Percentiles rank a stretch among this genome's conserved stretches.
phyloP scores from a whole-genome alignment of 768 basidiomycete species.

The Gloeostereum incarnatum region DNA sequence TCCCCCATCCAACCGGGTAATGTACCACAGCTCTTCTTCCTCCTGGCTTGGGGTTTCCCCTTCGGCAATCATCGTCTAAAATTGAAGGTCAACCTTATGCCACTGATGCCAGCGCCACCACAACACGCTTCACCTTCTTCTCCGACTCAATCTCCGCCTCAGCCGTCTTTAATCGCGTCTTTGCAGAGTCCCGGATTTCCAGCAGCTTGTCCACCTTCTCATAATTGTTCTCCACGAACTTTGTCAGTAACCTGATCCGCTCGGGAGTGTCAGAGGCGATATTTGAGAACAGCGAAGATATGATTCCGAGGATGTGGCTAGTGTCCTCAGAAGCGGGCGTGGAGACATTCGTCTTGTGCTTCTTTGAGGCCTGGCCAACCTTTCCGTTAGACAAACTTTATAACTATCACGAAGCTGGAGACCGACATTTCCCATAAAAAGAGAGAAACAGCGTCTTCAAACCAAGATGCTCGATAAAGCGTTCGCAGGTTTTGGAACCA shows the following conservation, averaged over 20 bases:
- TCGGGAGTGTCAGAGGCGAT: conserved; percentile 77
- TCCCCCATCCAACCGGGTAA: conserved; percentile 82
- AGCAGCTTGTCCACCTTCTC: conserved; percentile 92
- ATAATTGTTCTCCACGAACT: conserved; percentile 90
- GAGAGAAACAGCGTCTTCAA: conserved; percentile 85
- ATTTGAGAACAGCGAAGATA: conserved; percentile 81
- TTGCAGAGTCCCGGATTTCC: conserved; percentile 73
- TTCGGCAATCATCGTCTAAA: conserved; percentile 45
- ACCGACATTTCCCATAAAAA: conserved; percentile 81
- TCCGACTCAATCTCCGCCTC: conserved; percentile 65
- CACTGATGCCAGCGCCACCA: too few species aligned
- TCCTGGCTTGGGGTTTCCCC: conserved; percentile 50
- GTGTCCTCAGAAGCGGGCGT: conserved; percentile 69
- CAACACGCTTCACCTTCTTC: conserved; percentile 39
- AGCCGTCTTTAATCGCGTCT: conserved; percentile 44
- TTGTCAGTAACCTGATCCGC: conserved; percentile 76
- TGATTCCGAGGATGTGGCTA: conserved; percentile 80
- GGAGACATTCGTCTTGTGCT: conserved; percentile 41
- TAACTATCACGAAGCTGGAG: conserved; percentile 6
- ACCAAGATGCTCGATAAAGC: conserved; percentile 82
- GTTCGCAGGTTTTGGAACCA: conserved; percentile 63
- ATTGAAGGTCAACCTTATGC: too few species aligned
- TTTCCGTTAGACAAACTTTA: conserved; percentile 2
- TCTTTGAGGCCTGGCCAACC: conserved; percentile 52
- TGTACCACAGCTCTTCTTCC: conserved; percentile 71